Percentiles rank a stretch among this genome's conserved stretches.
Conservation (phyloP, 2,329 filamentous ascomycete genomes). For the Periconia sp. region DNA sequence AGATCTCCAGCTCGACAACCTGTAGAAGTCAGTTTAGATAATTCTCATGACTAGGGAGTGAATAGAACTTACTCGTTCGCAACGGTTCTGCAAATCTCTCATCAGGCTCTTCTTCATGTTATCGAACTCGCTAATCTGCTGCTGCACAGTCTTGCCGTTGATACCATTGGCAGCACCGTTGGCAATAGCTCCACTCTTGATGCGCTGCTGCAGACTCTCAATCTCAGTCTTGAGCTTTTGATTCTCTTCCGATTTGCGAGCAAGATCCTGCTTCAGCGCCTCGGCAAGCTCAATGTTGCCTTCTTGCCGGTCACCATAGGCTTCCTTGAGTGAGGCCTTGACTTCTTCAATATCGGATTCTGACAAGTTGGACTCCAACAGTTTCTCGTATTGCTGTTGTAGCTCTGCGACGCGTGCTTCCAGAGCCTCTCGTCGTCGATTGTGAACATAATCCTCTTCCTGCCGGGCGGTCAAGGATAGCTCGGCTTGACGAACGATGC, state of each 20-base stretch:
- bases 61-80: conserved; percentile 68
- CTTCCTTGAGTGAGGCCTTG: conserved; percentile 75
- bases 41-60: not conserved
- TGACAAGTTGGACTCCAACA: conserved; percentile 76
- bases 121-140: conserved; percentile 98
- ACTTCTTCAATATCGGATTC: conserved; percentile 82
- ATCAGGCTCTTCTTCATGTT: conserved; percentile 99
- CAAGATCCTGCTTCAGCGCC: conserved; percentile 74
- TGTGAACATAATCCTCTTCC: conserved; percentile 63
- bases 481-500: conserved; percentile 89
- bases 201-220: conserved; percentile 74
- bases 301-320: conserved; percentile 74
- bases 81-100: conserved; percentile 97
- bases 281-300: conserved; percentile 72
- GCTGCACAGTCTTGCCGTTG: conserved; percentile 89
- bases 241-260: conserved; percentile 79
- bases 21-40: conserved; percentile 25
- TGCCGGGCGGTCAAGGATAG: conserved; percentile 74
- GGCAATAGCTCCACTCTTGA: conserved; percentile 65
- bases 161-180: conserved; percentile 60
- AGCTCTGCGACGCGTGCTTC: conserved; percentile 73
- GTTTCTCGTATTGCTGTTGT: conserved; percentile 80
- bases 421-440: conserved; percentile 71
- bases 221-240: conserved; percentile 77
- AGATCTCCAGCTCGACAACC: conserved; percentile 96